Base-by-base conservation (phyloP, 306 rosid genomes). In the Dryas drummondii region DNA sequence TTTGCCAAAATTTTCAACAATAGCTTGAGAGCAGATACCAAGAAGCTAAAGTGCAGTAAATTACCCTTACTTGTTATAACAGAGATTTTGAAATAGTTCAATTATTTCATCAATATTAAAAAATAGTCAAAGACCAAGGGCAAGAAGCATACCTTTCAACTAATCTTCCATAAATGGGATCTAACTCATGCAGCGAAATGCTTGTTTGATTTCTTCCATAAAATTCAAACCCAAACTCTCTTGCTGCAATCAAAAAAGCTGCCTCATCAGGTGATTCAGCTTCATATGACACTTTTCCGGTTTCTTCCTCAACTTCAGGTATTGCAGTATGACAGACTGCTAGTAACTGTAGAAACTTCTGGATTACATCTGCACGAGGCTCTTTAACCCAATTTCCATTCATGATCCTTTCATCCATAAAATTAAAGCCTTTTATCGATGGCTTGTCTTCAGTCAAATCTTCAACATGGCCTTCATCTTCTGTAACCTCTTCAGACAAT, bases 241-340 rank as follows among this genome's bases (percentile, higher is more conserved):
- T 87, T 42, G 99, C 98, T 77, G 98, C 99, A 80, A 96, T 88
- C 73, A 96, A 94, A 72, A 96, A 96, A 80, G 99, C 98, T 59
- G 98, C 97, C 82, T 96, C 99, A 69, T 96, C 99, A 0, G 99
- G 99, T 22, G 99, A 96, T 85, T 96, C 98, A 65, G 99, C 99
- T 88, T 96, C 99, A 82, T 92, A 96, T 17, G 99, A 84, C 66
- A 88, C 84, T 13, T 60, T 82, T 76, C 97, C 96, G 1, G 93
- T 85, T 78, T 70, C 88, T 78, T 92, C 97, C 83, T 96, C 98
- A 52, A 85, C 79, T 75, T 96, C 99, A 19, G 99, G 99, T 76
- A 92, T 77, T 75, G 97, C 99, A 14, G 99, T 96, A 65, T 96
- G 99, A 78, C 99, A 96, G 63, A 92, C 68, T 6, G 98, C 98